Conservation (phyloP, 768 basidiomycete genomes). For the Rhodotorula babjevae region DNA sequence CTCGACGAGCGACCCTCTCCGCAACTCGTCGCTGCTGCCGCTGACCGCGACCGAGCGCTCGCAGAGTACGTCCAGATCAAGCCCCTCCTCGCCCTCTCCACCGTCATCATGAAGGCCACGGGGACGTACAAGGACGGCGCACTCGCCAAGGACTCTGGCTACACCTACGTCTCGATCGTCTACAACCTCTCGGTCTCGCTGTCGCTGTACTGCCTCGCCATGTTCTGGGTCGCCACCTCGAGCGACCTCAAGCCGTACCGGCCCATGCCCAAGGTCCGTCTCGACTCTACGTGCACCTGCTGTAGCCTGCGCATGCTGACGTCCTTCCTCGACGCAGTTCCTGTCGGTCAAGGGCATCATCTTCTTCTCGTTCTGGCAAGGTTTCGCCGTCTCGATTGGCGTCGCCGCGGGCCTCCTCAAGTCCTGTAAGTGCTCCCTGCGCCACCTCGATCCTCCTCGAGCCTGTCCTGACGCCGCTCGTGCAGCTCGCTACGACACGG, state of each 20-base stretch:
- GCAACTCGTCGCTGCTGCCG: not conserved
- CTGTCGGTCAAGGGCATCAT: conserved; percentile 97
- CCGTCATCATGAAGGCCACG: conserved; percentile 75
- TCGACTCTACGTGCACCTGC: no score
- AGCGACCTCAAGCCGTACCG: conserved; percentile 75
- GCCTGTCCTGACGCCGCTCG: not conserved
- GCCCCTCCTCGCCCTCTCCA: conserved; percentile 76
- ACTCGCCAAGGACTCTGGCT: conserved; percentile 77
- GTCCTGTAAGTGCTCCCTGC: conserved; percentile 48
- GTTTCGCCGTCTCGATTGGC: conserved; percentile 76
- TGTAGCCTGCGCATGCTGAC: no score
- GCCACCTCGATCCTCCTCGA: not conserved
- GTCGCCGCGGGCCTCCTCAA: conserved; percentile 74
- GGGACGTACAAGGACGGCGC: conserved; percentile 87
- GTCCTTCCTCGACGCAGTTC: conserved; percentile 56
- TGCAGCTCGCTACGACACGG: conserved; percentile 31
- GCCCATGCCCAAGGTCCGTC: conserved; percentile 68
- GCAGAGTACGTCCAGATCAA: conserved; percentile 97
- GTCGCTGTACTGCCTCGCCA: conserved; percentile 80
- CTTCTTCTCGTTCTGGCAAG: conserved; percentile 99
- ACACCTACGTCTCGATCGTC: conserved; percentile 41
- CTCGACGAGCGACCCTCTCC: no score
- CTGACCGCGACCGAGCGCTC: not conserved
- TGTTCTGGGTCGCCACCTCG: conserved; percentile 92
- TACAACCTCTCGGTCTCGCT: conserved; percentile 59